Conservation (phyloP, 2,329 filamentous ascomycete species). For the Nectriaceae sp. region DNA sequence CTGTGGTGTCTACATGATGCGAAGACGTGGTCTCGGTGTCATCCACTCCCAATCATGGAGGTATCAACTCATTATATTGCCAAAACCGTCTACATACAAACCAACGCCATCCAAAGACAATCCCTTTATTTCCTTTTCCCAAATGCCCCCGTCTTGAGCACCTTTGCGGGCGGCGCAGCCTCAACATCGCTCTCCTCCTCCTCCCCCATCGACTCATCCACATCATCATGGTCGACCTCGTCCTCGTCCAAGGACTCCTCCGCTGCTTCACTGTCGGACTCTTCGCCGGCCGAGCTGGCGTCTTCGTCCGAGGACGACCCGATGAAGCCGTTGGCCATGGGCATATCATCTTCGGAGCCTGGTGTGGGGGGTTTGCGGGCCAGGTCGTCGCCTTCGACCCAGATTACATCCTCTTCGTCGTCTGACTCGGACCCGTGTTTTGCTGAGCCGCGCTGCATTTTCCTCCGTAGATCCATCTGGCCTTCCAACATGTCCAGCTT, state of each 20-base stretch:
- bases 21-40: neutral
- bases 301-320: slow-evolving; percentile 64
- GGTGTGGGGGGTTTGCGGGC: slow-evolving; percentile 53
- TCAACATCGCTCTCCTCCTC: slow-evolving; percentile 56
- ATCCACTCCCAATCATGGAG: slow-evolving; percentile 9
- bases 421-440: slow-evolving; percentile 49
- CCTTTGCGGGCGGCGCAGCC: slow-evolving; percentile 48
- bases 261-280: slow-evolving; percentile 48
- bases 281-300: slow-evolving; percentile 47
- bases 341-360: slow-evolving; percentile 57
- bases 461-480: slow-evolving; percentile 79
- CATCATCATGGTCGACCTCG: slow-evolving; percentile 61
- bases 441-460: slow-evolving; percentile 55
- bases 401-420: slow-evolving; percentile 70
- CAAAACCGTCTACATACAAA: slow-evolving; percentile 32
- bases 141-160: slow-evolving; percentile 33
- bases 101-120: slow-evolving; percentile 23
- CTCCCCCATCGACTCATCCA: slow-evolving; percentile 55
- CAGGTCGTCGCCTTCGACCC: slow-evolving; percentile 83
- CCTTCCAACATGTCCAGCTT: slow-evolving; percentile 93
- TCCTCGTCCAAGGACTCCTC: slow-evolving; percentile 58
- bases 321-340: slow-evolving; percentile 54
- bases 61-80: slow-evolving; percentile 32
- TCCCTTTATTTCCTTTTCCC: slow-evolving; percentile 9
- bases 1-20: neutral